These are phyloP conservation scores for Teratosphaeria pseudoeucalypti DNA, from an alignment of 2,329 filamentous ascomycete genomes.

Conservation along the genomic window DNA sequence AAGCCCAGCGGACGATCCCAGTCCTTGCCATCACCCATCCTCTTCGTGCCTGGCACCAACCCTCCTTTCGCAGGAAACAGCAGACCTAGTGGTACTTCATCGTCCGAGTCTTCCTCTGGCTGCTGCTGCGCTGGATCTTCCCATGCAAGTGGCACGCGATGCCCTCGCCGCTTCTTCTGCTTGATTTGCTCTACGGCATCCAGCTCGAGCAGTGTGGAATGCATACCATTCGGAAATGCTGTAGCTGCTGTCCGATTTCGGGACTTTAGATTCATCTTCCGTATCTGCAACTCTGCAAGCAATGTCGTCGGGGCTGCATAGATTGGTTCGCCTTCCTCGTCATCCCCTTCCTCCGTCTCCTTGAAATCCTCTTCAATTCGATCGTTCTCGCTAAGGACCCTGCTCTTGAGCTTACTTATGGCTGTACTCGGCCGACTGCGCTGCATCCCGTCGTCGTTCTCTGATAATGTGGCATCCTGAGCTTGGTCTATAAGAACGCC, in stretches of 20 bases:
- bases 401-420: slow-evolving; percentile 1
- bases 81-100: slow-evolving; percentile 80
- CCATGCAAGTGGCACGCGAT: slow-evolving; percentile 82
- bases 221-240: slow-evolving; percentile 64
- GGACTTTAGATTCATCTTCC: slow-evolving; percentile 78
- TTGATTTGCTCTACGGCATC: slow-evolving; percentile 84
- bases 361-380: slow-evolving; percentile 35
- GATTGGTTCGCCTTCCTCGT: slow-evolving; percentile 38
- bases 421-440: slow-evolving; percentile 7
- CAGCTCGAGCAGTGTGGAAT: slow-evolving; percentile 79
- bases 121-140: slow-evolving; percentile 48
- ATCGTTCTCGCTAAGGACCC: slow-evolving; percentile 22
- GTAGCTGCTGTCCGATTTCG: slow-evolving; percentile 61
- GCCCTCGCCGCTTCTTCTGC: slow-evolving; percentile 60
- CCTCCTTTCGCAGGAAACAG: slow-evolving; percentile 56
- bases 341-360: slow-evolving; percentile 36
- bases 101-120: slow-evolving; percentile 48
- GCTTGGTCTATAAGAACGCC: slow-evolving; percentile 15
- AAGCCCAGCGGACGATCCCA: slow-evolving; percentile 59
- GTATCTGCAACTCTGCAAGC: slow-evolving; percentile 79
- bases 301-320: slow-evolving; percentile 77
- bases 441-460: slow-evolving; percentile 18
- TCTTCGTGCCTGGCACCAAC: slow-evolving; percentile 33
- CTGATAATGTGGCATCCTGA: slow-evolving; percentile 22
- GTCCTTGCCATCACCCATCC: slow-evolving; percentile 28